Conservation (phyloP, 169 alveolate genomes). For the Amoebophrya sp. region DNA sequence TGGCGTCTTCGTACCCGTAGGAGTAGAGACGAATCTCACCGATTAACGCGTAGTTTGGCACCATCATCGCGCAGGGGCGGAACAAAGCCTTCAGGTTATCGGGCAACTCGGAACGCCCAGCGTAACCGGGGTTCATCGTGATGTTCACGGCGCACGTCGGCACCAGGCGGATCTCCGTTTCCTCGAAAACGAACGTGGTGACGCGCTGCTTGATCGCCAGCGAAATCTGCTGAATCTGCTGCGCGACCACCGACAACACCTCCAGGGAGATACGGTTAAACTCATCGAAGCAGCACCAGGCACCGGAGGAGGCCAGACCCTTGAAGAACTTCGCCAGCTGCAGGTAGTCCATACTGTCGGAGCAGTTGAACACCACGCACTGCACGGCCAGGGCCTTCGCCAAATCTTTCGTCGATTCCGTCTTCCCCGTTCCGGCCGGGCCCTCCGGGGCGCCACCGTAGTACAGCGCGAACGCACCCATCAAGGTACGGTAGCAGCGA, state of each 20-base stretch:
- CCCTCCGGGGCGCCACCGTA: constrained; percentile 88
- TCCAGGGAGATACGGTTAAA: constrained; percentile 84
- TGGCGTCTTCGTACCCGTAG: constrained; percentile 84
- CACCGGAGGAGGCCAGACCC: constrained; percentile 72
- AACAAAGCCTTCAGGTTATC: constrained; percentile 90
- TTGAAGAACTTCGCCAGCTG: constrained; percentile 76
- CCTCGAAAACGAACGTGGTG: constrained; percentile 76
- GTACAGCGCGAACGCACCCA: constrained; percentile 70
- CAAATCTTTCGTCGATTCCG: constrained; percentile 58
- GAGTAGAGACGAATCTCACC: constrained; percentile 87
- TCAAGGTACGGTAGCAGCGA: constrained; percentile 75
- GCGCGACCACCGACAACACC: constrained; percentile 89
- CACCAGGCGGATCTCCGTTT: constrained; percentile 64
- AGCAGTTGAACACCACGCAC: constrained; percentile 73
- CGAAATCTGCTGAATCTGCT: constrained; percentile 83
- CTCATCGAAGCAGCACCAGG: constrained; percentile 95
- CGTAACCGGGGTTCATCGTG: constrained; percentile 93
- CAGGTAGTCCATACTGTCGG: constrained; percentile 71
- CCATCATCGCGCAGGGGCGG: constrained; percentile 94
- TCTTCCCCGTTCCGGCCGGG: constrained; percentile 79
- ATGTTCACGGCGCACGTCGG: constrained; percentile 92
- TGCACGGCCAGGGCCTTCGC: constrained; percentile 76
- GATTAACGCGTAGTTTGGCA: constrained; percentile 88
- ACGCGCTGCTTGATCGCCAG: constrained; percentile 55
- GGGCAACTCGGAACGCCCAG: constrained; percentile 89